Base-by-base conservation (phyloP, 2,329 filamentous ascomycete species). In the Talaromyces piceae region DNA sequence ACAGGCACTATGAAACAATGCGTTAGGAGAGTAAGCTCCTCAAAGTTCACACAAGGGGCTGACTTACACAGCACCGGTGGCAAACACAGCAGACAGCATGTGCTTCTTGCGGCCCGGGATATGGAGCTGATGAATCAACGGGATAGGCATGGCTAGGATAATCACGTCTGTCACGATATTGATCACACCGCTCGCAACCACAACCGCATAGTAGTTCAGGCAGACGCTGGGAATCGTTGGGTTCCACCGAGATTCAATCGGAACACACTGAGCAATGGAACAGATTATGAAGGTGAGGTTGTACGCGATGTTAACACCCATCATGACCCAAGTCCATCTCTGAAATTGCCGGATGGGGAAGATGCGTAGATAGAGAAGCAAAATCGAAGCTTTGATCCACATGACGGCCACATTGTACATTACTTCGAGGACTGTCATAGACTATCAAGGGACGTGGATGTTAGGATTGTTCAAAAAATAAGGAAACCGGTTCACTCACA, bases 241-340 rank as follows among this genome's bases (percentile, higher is more conserved):
- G 9, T 47, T 27, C 71, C 71, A 73, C 33, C 69, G 69, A 16
- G 63, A 67, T 2, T 52, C 46, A 7, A 72, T 57, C 1, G 71
- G 71, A 5, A 52, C 55, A 51, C 69, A 73, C 39, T 72, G 67
- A 31, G 68, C 66, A 9, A 65, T 56, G 41, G 70, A 70, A 20
- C 64, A 59, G n/a, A 67, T 49, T 6, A 67, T 45, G 47, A 70
- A 71, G 2, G 58, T 54, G 9, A 67, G 51, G 43, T 62, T 31
- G 23, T 67, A 67, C 12, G 54, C 37, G 4, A 64, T 26, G 12
- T 65, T 65, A 12, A 68, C 51, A 3, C 58, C 66, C 9, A 72
- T 62, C 0, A 61, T 61, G 13, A 63, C 48, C 22, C 63, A 69
- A 3, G 61, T 58, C 6, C 28, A 27, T 16, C 41, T 53, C n/a